Percentiles rank a stretch among this genome's conserved stretches.
These are phyloP conservation scores for Diutina rugosa DNA, from an alignment of 1,139 yeast genomes.

Conservation along the genomic window DNA sequence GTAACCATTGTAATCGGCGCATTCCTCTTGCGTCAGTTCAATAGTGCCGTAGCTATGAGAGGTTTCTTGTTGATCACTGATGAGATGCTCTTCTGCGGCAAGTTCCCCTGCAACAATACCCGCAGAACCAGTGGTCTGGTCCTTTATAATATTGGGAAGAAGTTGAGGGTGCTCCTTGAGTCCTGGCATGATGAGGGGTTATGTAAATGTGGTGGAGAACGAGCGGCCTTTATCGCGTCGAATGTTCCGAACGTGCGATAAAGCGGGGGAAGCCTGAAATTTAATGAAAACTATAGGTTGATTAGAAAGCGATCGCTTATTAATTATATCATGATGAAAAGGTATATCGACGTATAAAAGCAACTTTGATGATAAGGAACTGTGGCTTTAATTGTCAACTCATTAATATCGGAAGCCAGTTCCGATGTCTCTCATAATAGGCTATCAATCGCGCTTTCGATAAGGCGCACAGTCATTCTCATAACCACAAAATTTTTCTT, in stretches of 20 bases:
- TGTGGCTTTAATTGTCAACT: background rate
- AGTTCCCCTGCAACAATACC: conserved; percentile 38
- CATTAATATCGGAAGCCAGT: background rate
- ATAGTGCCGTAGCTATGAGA: conserved; percentile 5
- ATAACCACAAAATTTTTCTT: background rate
- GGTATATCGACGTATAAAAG: background rate
- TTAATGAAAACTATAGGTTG: too few relatives aligned
- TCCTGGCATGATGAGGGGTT: background rate
- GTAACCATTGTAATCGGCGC: conserved; percentile 12
- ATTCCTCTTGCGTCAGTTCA: background rate
- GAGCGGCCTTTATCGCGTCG: background rate
- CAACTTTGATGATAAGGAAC: background rate
- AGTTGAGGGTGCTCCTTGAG: conserved; percentile 3
- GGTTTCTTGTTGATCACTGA: conserved; percentile 4
- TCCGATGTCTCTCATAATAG: background rate
- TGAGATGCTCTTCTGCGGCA: conserved; percentile 26
- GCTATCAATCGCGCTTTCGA: background rate
- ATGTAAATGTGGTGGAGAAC: background rate
- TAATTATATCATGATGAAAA: too few relatives aligned
- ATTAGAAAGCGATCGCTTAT: too few relatives aligned
- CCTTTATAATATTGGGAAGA: conserved; percentile 18
- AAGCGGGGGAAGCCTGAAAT: background rate
- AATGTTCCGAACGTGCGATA: background rate
- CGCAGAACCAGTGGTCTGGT: conserved; percentile 27
- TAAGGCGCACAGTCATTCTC: background rate